Evolutionary conservation across 192 early-diverging fungal species (phyloP), one percentile per base, ranked within the genome.

Genomic region (Pilobolus umbonatus): DNA sequence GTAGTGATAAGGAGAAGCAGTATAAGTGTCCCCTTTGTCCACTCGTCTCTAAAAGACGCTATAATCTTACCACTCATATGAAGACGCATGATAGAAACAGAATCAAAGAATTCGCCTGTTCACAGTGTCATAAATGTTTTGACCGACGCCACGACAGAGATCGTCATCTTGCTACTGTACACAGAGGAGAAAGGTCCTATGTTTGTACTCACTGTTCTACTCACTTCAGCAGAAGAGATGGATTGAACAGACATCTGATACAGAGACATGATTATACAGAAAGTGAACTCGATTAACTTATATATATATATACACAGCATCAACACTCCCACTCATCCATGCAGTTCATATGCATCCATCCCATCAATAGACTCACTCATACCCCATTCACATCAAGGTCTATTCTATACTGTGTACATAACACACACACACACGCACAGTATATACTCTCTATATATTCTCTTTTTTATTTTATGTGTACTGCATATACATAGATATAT

Each of bases 1-100:
- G n/a, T n/a, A n/a, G n/a, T n/a, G n/a, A n/a, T n/a, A n/a, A n/a
- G 21, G 26, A 25, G 45, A 47, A 24, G 12, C 45, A 19, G 3
- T 54, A 7, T 5, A 5, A 22, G 1, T 54, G 52, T 5, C 34
- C 21, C 3, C 0, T 1, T 11, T 54, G 52, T 6, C 4, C 1
- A 0, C 52, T 38, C 38, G 5, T 14, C 0, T 38, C 52, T 11
- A 36, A 25, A 5, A 36, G 91, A 40, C 79, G 78, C 30, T 95
- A 85, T 64, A 95, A 93, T 62, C 71, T 95, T 36, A 86, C 84
- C 59, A 85, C 84, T 0, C 90, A 95, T 60, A 71, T 84, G 58
- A 69, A 81, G 26, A 86, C 84, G 5, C 92, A 94, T 67, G 75
- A 80, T 55, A 78, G 76, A 17, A 53, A 72, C 55, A 74, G 77